Evolutionary conservation across 2,329 filamentous ascomycete species (phyloP).

Genomic region (Talaromyces sp.): DNA sequence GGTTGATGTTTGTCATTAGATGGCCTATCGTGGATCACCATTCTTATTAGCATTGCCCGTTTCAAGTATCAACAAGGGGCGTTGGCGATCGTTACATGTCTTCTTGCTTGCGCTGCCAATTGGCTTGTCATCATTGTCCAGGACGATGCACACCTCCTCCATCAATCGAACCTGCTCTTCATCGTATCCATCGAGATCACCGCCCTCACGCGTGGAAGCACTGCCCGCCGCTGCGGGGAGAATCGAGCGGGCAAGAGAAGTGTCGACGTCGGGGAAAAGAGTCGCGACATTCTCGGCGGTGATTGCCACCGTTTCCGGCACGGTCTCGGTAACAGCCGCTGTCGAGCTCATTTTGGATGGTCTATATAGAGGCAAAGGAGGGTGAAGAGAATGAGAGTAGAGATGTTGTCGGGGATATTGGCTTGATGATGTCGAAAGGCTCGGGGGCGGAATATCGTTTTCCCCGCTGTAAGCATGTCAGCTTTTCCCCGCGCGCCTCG

Average conservation of each 20-base stretch:
- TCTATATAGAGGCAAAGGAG: background rate
- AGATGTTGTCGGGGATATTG: no score
- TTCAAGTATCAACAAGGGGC: background rate
- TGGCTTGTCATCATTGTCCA: constrained; percentile 84
- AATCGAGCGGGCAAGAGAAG: constrained; percentile 50
- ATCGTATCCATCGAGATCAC: constrained; percentile 84
- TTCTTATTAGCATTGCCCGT: constrained; percentile 13
- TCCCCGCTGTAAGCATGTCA: no score
- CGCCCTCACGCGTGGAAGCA: constrained; percentile 47
- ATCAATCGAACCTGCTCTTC: constrained; percentile 96
- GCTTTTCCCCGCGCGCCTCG: no score
- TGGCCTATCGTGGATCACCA: constrained; percentile 60
- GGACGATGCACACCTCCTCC: constrained; percentile 97
- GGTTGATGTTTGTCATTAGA: constrained; percentile 97
- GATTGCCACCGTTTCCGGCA: constrained; percentile 56
- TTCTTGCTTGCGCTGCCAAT: constrained; percentile 99
- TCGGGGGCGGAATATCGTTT: no score
- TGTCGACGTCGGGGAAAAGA: constrained; percentile 79
- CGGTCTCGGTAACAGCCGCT: constrained; percentile 48
- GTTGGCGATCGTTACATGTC: constrained; percentile 62
- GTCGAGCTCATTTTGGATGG: constrained; percentile 39
- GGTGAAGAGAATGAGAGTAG: background rate
- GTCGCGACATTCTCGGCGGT: constrained; percentile 81
- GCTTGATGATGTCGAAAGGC: no score
- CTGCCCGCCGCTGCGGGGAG: constrained; percentile 30